Percentiles rank a stretch among this genome's conserved stretches.
These are phyloP conservation scores for Hevea brasiliensis DNA, from an alignment of 345 rosid genomes.

Conservation along the genomic window DNA sequence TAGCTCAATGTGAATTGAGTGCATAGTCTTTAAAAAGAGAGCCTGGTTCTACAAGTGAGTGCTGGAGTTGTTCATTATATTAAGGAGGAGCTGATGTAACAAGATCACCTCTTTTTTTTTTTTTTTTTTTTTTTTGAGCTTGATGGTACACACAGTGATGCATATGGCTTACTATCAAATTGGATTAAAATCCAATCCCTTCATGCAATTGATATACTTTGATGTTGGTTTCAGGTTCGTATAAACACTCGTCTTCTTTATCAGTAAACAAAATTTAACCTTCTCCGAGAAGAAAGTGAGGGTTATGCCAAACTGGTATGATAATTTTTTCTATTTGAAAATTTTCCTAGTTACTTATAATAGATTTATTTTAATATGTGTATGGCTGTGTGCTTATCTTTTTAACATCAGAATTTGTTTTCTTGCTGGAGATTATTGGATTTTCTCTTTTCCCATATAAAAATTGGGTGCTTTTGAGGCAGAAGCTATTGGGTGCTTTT, in stretches of 20 bases:
- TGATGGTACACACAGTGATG: background rate
- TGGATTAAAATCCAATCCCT: background rate
- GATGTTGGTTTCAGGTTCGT: slow-evolving; percentile 68
- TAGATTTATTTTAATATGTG: background rate
- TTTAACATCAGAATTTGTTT: background rate
- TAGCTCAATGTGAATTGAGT: background rate
- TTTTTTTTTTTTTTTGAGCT: too few relatives aligned
- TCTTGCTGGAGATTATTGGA: background rate
- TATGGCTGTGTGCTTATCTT: background rate
- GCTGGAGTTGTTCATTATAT: background rate
- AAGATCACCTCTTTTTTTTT: background rate
- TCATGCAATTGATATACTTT: slow-evolving; percentile 12
- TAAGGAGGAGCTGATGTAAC: background rate
- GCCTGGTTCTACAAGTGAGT: background rate
- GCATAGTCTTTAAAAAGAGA: background rate
- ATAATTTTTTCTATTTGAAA: background rate
- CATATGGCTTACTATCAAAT: background rate
- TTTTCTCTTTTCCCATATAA: background rate
- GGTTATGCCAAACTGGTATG: slow-evolving; percentile 99
- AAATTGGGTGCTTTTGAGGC: background rate
- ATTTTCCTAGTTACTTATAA: background rate
- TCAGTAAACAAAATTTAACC: slow-evolving; percentile 97
- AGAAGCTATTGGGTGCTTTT: too few relatives aligned
- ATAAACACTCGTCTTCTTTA: slow-evolving; percentile 96
- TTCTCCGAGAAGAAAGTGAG: slow-evolving; percentile 98